These are phyloP conservation scores for Dactylonectria estremocensis DNA, from an alignment of 2,329 filamentous ascomycete species.

Conservation along the genomic window DNA sequence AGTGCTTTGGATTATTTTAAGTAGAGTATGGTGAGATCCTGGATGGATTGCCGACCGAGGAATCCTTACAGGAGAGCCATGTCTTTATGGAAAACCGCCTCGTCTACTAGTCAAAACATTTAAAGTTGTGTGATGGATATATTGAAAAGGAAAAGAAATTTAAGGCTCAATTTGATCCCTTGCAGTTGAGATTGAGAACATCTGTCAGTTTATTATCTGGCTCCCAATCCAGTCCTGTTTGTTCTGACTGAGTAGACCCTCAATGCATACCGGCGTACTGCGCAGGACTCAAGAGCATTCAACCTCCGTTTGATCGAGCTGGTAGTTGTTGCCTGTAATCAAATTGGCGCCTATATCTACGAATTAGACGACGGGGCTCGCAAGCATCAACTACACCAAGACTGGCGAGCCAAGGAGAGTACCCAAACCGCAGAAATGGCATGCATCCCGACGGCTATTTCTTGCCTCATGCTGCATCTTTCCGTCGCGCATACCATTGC, in stretches of 20 bases:
- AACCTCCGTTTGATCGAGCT: conserved; percentile 6
- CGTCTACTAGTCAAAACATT: neutral
- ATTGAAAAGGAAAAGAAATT: conserved; percentile 17
- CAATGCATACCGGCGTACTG: neutral
- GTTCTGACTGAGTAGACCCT: neutral
- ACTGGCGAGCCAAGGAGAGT: conserved; percentile 1
- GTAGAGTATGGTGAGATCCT: conserved; percentile 16
- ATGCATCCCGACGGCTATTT: neutral
- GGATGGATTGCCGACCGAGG: conserved; percentile 9
- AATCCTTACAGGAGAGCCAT: neutral
- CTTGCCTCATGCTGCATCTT: neutral
- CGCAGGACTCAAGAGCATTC: neutral
- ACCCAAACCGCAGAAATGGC: neutral
- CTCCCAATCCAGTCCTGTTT: neutral
- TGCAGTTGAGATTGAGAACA: neutral
- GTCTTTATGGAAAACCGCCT: neutral
- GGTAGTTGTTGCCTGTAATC: conserved; percentile 6
- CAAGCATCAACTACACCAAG: conserved; percentile 1
- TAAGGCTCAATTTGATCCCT: conserved; percentile 1
- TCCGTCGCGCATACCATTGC: neutral
- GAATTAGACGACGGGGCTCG: neutral
- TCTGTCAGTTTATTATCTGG: neutral
- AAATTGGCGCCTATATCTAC: conserved; percentile 12
- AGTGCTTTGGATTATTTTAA: too few species aligned
- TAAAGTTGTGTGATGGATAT: neutral